A percentile compares a stretch with the other conserved stretches of the same genome.
Conservation (phyloP, 257 asterid genomes). For the Penstemon davidsonii region DNA sequence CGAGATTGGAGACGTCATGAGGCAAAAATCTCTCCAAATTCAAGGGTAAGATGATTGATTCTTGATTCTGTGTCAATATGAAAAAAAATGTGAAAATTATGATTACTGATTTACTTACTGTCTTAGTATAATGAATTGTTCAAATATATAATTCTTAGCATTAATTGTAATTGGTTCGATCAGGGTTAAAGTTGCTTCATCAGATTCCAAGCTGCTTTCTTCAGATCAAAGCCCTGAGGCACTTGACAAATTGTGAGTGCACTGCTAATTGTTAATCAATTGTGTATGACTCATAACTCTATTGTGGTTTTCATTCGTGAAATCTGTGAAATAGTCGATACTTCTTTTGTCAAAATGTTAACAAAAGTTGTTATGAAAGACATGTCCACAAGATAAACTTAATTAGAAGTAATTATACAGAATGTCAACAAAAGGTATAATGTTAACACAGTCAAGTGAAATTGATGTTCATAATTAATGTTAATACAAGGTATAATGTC, state of each 20-base stretch:
- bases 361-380: neutral
- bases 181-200: constrained; percentile 36
- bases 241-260: constrained; percentile 34
- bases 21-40: constrained; percentile 34
- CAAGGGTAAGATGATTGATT: constrained; percentile 32
- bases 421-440: constrained; percentile 17
- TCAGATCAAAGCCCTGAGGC: constrained; percentile 22
- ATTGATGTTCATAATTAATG: constrained; percentile 11
- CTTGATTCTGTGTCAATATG: neutral
- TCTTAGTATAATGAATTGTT: neutral
- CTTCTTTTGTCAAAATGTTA: neutral
- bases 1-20: constrained; percentile 45
- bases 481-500: neutral
- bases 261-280: neutral
- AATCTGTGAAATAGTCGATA: neutral
- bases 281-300: neutral
- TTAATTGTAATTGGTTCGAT: neutral
- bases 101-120: neutral
- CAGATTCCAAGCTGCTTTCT: constrained; percentile 31
- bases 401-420: constrained; percentile 16
- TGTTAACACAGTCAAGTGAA: neutral
- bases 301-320: neutral
- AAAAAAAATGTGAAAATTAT: neutral
- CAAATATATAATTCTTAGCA: too few relatives aligned
- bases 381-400: neutral